Percentiles rank a stretch among this genome's conserved stretches.
These are phyloP conservation scores for Zygoascus ofunaensis DNA, from an alignment of 805 yeast species.

Conservation along the genomic window DNA sequence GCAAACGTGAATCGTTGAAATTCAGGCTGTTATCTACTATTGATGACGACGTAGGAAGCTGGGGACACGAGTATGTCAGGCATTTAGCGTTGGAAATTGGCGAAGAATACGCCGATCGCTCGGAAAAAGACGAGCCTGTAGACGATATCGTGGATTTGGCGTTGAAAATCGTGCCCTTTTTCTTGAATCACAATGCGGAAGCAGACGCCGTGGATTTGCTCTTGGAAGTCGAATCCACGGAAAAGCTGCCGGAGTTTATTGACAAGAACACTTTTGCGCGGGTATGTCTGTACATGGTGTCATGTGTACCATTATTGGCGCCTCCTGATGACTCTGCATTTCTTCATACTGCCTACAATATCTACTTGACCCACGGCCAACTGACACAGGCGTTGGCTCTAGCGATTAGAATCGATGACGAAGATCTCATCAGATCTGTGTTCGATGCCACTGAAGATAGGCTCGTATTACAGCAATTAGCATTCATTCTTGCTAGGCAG, in stretches of 20 bases:
- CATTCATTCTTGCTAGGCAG: conserved; percentile 79
- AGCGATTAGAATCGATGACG: conserved; percentile 85
- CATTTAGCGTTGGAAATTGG: conserved; percentile 95
- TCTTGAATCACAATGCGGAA: conserved; percentile 91
- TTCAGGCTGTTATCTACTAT: conserved; percentile 60
- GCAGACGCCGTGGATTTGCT: conserved; percentile 96
- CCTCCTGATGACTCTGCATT: conserved; percentile 88
- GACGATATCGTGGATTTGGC: conserved; percentile 53
- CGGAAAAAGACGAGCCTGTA: conserved; percentile 21
- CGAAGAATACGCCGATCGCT: conserved; percentile 46
- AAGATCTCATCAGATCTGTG: conserved; percentile 63
- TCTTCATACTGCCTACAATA: conserved; percentile 77
- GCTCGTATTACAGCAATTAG: conserved; percentile 74
- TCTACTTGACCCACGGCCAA: conserved; percentile 69
- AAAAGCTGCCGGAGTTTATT: conserved; percentile 70
- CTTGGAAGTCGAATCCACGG: conserved; percentile 81
- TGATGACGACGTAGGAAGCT: conserved; percentile 54
- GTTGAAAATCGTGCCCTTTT: conserved; percentile 74
- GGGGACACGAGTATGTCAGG: conserved; percentile 98
- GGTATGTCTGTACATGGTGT: conserved; percentile 88
- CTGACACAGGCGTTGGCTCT: conserved; percentile 83
- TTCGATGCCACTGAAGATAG: conserved; percentile 72
- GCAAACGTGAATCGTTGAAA: conserved; percentile 67
- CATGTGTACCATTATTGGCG: conserved; percentile 92
- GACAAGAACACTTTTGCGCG: conserved; percentile 78